Evolutionary conservation across 2,329 filamentous ascomycete genomes (phyloP).

Genomic region (Hypomyces rosellus): DNA sequence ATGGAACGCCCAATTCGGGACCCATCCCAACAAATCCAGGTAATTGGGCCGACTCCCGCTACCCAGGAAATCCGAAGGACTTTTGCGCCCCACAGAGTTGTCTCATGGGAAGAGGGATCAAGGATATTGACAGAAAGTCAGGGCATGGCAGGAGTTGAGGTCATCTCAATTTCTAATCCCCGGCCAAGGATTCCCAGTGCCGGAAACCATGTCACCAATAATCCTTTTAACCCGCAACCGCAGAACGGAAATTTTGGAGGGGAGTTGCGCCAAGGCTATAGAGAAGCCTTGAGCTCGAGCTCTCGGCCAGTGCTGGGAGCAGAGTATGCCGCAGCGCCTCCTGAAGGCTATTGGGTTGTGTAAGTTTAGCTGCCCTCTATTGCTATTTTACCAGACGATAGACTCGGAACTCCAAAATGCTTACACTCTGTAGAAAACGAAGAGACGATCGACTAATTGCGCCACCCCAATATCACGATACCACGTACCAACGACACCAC

Average conservation of each 20-base stretch:
- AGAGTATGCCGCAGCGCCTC: constrained; percentile 9
- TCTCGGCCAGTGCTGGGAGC: constrained; percentile 13
- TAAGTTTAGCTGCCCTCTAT: constrained; percentile 12
- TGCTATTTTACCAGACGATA: not conserved
- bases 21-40: constrained; percentile 10
- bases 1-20: constrained; percentile 1
- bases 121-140: constrained; percentile 15
- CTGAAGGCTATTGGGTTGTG: constrained; percentile 19
- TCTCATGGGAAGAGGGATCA: constrained; percentile 18
- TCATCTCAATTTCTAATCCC: constrained; percentile 14
- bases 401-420: not conserved
- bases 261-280: constrained; percentile 10
- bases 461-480: constrained; percentile 6
- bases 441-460: not conserved
- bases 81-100: constrained; percentile 15
- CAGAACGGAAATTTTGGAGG: constrained; percentile 8
- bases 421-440: constrained; percentile 16
- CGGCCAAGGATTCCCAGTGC: constrained; percentile 6
- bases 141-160: constrained; percentile 15
- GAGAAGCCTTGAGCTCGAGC: constrained; percentile 10
- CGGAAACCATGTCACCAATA: not conserved
- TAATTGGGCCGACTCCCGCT: too few species aligned
- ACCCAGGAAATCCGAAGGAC: not conserved
- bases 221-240: constrained; percentile 2
- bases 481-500: constrained; percentile 14